Evolutionary conservation across 495 filamentous ascomycete species (phyloP).

Genomic region (Talaromyces ruber): DNA sequence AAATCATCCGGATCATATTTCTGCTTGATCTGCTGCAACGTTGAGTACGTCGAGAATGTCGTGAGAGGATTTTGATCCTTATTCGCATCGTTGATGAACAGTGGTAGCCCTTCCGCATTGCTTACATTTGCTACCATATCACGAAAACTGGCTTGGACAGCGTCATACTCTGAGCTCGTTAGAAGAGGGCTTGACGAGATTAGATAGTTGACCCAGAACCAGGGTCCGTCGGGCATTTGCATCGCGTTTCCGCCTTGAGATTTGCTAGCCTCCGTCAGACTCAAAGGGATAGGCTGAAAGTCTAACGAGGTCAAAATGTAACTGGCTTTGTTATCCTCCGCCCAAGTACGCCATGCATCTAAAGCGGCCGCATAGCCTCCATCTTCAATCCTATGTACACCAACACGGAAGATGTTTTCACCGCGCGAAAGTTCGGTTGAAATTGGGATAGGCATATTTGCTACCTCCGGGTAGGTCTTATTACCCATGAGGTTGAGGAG

Average conservation of each 20-base stretch:
- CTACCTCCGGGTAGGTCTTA: conserved; percentile 23
- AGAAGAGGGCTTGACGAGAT: conserved; percentile 16
- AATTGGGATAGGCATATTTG: conserved; percentile 22
- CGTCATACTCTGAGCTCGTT: conserved; percentile 17
- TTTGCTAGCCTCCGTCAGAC: conserved; percentile 26
- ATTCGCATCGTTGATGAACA: conserved; percentile 27
- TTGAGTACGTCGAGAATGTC: conserved; percentile 20
- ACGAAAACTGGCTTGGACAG: conserved; percentile 21
- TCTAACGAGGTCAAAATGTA: conserved; percentile 22
- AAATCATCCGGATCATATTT: conserved; percentile 29
- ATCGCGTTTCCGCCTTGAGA: conserved; percentile 27
- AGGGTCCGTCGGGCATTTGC: conserved; percentile 29
- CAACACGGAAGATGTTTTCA: conserved; percentile 25
- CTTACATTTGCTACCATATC: conserved; percentile 17
- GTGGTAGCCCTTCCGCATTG: conserved; percentile 21
- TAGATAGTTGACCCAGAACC: conserved; percentile 25
- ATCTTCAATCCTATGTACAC: conserved; percentile 19
- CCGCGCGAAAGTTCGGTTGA: conserved; percentile 20
- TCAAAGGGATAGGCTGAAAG: conserved; percentile 23
- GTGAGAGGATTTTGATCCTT: conserved; percentile 21
- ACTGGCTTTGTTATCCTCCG: conserved; percentile 20
- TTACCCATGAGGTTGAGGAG: conserved; percentile 15
- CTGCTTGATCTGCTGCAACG: conserved; percentile 23
- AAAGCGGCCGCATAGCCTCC: conserved; percentile 15
- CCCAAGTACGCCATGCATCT: conserved; percentile 19